Evolutionary conservation across 768 basidiomycete species (phyloP).

Genomic region (Calocybe gangraenosa): DNA sequence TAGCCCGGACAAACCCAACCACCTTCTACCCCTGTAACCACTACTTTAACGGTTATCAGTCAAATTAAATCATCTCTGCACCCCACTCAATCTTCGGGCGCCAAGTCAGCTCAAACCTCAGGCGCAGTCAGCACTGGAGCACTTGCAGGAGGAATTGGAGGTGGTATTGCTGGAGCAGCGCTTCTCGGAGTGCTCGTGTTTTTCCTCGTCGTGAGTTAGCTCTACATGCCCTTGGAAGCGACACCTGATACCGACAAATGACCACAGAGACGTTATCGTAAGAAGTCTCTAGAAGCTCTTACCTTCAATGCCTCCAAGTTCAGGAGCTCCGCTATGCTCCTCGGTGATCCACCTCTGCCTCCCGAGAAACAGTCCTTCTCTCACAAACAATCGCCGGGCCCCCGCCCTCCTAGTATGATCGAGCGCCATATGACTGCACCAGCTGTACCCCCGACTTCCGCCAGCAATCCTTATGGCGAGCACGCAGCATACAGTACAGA

Average conservation of each 20-base stretch:
- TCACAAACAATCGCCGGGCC: slow-evolving; percentile 14
- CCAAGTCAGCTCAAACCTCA: slow-evolving; percentile 2
- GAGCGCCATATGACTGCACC: slow-evolving; percentile 21
- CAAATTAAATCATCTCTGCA: no score
- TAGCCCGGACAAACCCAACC: no score
- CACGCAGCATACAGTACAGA: slow-evolving; percentile 8
- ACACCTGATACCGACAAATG: neutral
- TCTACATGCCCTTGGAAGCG: neutral
- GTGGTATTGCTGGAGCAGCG: slow-evolving; percentile 18
- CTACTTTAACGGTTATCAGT: no score
- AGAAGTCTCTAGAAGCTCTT: slow-evolving; percentile 27
- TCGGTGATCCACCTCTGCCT: slow-evolving; percentile 19
- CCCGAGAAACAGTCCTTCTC: slow-evolving; percentile 16
- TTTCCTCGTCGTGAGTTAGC: slow-evolving; percentile 22
- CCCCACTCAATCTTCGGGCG: neutral
- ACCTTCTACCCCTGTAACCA: no score
- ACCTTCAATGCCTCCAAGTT: slow-evolving; percentile 48
- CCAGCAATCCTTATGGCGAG: slow-evolving; percentile 13
- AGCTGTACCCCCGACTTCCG: slow-evolving; percentile 13
- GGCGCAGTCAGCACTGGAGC: slow-evolving; percentile 18
- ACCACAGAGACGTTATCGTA: slow-evolving; percentile 31
- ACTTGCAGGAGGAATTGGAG: slow-evolving; percentile 23
- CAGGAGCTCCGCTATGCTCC: slow-evolving; percentile 46
- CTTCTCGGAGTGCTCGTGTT: slow-evolving; percentile 18
- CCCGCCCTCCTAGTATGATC: slow-evolving; percentile 29